phyloP scores from a whole-genome alignment of 257 asterid species.

The Handroanthus guayacan region DNA sequence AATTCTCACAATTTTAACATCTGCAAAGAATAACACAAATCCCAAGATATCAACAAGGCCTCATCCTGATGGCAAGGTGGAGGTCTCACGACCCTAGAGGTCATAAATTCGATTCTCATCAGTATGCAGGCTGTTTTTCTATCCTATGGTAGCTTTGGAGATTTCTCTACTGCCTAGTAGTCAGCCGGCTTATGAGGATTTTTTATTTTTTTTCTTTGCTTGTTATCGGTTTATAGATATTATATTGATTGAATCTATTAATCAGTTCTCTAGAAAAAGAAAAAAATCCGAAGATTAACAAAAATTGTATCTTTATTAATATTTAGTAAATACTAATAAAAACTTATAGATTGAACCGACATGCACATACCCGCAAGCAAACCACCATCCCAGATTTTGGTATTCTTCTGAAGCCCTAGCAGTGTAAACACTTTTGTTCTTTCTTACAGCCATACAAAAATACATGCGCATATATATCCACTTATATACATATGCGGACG shows the following conservation, averaged over 20 bases:
- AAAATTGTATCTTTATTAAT: neutral
- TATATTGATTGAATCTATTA: too few relatives aligned
- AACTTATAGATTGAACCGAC: neutral
- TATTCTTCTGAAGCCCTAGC: neutral
- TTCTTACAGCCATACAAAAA: neutral
- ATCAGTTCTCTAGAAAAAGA: too few relatives aligned
- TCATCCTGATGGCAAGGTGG: too few relatives aligned
- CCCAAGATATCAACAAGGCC: neutral
- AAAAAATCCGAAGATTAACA: neutral
- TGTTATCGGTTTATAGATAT: too few relatives aligned
- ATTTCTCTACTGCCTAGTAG: too few relatives aligned
- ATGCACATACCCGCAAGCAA: neutral
- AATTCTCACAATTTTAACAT: neutral
- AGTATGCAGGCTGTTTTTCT: too few relatives aligned
- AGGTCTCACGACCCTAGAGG: too few relatives aligned
- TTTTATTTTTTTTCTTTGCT: too few relatives aligned
- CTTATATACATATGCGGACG: neutral
- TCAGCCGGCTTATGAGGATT: too few relatives aligned
- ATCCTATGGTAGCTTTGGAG: too few relatives aligned
- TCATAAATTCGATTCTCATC: too few relatives aligned
- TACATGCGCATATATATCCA: neutral
- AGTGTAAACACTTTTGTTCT: neutral
- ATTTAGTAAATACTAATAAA: neutral
- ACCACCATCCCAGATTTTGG: neutral
- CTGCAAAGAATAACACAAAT: neutral